Evolutionary conservation across 805 yeast species (phyloP).

Genomic region (Alloascoidea hylecoeti): DNA sequence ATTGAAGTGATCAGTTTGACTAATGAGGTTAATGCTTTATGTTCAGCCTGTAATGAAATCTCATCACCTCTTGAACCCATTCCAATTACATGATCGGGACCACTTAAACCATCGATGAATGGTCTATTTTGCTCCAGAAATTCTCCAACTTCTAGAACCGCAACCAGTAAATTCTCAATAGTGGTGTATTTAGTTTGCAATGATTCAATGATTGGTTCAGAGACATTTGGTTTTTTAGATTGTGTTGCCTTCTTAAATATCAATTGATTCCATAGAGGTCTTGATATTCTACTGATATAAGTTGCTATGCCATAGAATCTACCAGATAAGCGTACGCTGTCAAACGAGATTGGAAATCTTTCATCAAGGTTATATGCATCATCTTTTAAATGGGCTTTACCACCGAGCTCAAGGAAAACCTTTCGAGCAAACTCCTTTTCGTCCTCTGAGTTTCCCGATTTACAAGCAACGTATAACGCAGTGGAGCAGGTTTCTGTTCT

Average conservation of each 20-base stretch:
- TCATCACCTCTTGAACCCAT: constrained; percentile 16
- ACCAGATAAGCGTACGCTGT: constrained; percentile 80
- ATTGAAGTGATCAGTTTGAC: constrained; percentile 61
- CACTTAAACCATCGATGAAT: constrained; percentile 25
- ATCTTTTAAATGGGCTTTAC: constrained; percentile 15
- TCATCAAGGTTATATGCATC: constrained; percentile 12
- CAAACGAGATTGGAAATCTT: constrained; percentile 19
- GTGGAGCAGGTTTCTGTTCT: constrained; percentile 83
- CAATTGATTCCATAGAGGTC: constrained; percentile 22
- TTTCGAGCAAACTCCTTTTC: constrained; percentile 17
- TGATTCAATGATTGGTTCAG: not conserved
- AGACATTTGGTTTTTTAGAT: not conserved
- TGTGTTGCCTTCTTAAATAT: not conserved
- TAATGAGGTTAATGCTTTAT: constrained; percentile 71
- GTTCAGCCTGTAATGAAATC: constrained; percentile 59
- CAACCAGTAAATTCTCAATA: constrained; percentile 1
- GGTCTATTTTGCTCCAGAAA: constrained; percentile 28
- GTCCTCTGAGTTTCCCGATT: constrained; percentile 44
- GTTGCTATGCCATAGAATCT: constrained; percentile 81
- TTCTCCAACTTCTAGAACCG: constrained; percentile 14
- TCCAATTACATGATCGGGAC: constrained; percentile 16
- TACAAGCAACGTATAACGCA: constrained; percentile 72
- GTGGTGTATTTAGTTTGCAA: not conserved
- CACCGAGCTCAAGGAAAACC: constrained; percentile 20
- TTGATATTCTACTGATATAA: constrained; percentile 61